Conservation (phyloP, 2,329 filamentous ascomycete species). For the Trichoderma cornu-damae region DNA sequence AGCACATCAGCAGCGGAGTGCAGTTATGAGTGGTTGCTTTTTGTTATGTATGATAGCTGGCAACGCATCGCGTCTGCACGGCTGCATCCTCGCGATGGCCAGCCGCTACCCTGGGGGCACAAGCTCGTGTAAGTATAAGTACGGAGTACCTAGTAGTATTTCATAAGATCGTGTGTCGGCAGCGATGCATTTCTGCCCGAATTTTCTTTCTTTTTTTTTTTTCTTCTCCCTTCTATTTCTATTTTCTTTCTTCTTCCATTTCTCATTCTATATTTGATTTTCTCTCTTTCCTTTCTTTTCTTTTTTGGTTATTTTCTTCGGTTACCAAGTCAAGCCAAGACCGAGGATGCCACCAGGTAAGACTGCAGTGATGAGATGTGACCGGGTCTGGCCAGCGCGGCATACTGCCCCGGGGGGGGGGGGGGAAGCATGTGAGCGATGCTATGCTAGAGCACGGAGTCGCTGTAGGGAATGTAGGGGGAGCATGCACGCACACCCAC, state of each 20-base stretch:
- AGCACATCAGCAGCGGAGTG: too few species aligned
- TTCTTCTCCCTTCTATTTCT: too few species aligned
- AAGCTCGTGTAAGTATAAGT: too few species aligned
- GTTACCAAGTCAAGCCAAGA: background rate
- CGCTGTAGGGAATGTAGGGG: background rate
- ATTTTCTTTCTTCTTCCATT: too few species aligned
- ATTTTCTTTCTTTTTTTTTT: too few species aligned
- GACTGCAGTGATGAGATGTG: background rate
- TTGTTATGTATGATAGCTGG: too few species aligned
- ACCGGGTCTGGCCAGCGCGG: background rate
- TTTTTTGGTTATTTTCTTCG: too few species aligned
- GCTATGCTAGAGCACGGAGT: background rate
- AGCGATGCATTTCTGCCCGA: slow-evolving; percentile 13
- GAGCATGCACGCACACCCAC: background rate
- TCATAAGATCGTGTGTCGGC: background rate
- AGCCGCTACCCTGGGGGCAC: background rate
- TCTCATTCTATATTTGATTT: too few species aligned
- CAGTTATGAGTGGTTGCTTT: too few species aligned
- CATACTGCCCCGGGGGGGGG: too few species aligned
- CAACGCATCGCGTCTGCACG: background rate
- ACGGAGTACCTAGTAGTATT: too few species aligned
- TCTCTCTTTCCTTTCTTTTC: too few species aligned
- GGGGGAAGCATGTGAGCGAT: background rate
- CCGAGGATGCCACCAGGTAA: background rate
- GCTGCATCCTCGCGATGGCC: background rate